A percentile compares a stretch with the other conserved stretches of the same genome.
These are phyloP conservation scores for Dipodascus albidus DNA, from an alignment of 805 yeast genomes.

Conservation along the genomic window DNA sequence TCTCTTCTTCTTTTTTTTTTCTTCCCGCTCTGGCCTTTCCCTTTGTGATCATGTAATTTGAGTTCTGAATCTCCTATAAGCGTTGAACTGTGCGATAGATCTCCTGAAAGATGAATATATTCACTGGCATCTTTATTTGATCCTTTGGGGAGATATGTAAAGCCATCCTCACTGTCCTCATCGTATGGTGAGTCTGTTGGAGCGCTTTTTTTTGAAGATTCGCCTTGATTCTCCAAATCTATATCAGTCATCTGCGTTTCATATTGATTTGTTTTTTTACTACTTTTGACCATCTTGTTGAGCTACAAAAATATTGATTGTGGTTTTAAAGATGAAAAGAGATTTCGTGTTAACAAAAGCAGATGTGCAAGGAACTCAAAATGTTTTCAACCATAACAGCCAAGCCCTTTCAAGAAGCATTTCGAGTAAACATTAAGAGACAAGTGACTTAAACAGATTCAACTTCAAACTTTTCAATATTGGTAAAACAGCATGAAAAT, in stretches of 20 bases:
- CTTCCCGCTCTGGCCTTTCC: neutral
- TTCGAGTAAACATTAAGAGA: too few species aligned
- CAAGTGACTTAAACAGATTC: neutral
- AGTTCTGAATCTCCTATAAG: neutral
- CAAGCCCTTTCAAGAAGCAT: too few species aligned
- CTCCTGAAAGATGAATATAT: neutral
- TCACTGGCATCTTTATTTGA: neutral
- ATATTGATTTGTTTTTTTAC: conserved; percentile 6
- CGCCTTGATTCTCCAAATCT: neutral
- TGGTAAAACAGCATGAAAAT: neutral
- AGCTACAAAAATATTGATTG: too few species aligned
- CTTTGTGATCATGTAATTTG: neutral
- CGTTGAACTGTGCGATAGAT: neutral
- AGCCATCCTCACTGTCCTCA: neutral
- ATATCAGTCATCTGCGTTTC: neutral
- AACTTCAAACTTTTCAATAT: neutral
- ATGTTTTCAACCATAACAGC: too few species aligned
- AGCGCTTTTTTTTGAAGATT: neutral
- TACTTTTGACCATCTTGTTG: neutral
- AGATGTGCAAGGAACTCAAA: too few species aligned
- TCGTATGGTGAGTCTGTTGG: neutral
- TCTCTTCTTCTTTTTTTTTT: neutral
- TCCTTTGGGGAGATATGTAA: neutral
- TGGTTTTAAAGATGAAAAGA: too few species aligned
- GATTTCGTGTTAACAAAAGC: too few species aligned